Conservation (phyloP, 208 protist species). For the Polymyxa betae region DNA sequence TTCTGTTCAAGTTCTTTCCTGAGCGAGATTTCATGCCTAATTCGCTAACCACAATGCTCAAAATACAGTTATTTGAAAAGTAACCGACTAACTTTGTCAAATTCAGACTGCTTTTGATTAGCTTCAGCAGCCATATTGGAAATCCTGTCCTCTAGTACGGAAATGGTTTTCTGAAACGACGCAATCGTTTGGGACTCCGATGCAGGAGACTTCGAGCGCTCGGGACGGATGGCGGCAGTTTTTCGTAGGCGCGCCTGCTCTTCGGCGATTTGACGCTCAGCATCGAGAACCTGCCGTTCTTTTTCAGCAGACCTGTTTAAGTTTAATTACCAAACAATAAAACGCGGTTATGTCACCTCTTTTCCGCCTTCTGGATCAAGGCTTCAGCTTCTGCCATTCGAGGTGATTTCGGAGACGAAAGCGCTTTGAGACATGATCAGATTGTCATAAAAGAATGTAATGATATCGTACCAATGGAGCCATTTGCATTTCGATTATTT, state of each 20-base stretch:
- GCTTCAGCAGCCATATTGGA: too few relatives aligned
- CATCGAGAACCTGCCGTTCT: not conserved
- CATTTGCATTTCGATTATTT: not conserved
- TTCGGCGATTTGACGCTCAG: not conserved
- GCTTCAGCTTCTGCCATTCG: not conserved
- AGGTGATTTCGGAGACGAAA: not conserved
- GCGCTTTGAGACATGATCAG: too few relatives aligned
- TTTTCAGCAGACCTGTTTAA: not conserved
- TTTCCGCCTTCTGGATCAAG: not conserved
- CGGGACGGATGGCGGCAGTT: not conserved
- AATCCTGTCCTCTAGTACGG: not conserved
- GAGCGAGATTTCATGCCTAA: not conserved
- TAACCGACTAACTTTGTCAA: not conserved
- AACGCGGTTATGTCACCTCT: not conserved
- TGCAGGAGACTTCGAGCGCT: not conserved
- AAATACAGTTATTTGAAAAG: not conserved
- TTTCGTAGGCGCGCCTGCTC: not conserved
- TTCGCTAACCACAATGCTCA: not conserved
- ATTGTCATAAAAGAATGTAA: too few relatives aligned
- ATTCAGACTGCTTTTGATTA: not conserved
- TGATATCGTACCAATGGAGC: too few relatives aligned
- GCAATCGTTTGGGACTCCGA: not conserved
- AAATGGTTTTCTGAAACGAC: not conserved
- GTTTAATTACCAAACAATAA: not conserved
- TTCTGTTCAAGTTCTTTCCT: not conserved